phyloP scores from a whole-genome alignment of 2,329 filamentous ascomycete genomes.

The Penicillium glabrum region DNA sequence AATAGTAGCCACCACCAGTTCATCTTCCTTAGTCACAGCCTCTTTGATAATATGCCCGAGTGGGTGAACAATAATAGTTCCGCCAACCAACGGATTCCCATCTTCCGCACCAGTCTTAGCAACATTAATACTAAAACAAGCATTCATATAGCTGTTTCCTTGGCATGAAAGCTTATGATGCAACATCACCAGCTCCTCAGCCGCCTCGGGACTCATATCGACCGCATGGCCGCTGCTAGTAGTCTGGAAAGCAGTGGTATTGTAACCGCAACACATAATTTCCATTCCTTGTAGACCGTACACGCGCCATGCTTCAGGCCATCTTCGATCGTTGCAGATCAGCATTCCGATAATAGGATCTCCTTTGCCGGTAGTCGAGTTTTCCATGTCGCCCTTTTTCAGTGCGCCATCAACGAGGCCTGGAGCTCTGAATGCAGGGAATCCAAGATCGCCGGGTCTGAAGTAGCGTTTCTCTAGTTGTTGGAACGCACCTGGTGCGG shows the following conservation, averaged over 20 bases:
- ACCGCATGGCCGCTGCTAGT: constrained; percentile 45
- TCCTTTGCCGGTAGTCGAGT: constrained; percentile 28
- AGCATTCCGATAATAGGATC: constrained; percentile 57
- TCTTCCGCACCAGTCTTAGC: constrained; percentile 55
- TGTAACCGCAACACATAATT: constrained; percentile 52
- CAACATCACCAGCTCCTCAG: constrained; percentile 51
- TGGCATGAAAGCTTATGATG: constrained; percentile 55
- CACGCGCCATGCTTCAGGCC: constrained; percentile 55
- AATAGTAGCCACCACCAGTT: constrained; percentile 53
- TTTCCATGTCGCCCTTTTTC: neutral
- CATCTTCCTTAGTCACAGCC: constrained; percentile 49
- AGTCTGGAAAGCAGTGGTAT: constrained; percentile 52
- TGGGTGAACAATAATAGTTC: constrained; percentile 50
- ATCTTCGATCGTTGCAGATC: constrained; percentile 57
- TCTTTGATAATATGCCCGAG: constrained; percentile 54
- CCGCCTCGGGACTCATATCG: constrained; percentile 46
- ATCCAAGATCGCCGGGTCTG: constrained; percentile 53
- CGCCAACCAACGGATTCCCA: constrained; percentile 52
- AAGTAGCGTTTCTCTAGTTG: constrained; percentile 60
- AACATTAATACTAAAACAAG: constrained; percentile 51
- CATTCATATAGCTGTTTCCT: constrained; percentile 55
- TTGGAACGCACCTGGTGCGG: constrained; percentile 50
- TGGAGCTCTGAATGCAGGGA: constrained; percentile 54
- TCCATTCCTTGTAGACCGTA: constrained; percentile 55
- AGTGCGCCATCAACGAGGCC: constrained; percentile 38